These are phyloP conservation scores for Sequoia sempervirens DNA, from an alignment of 75 land plant genomes.

Conservation along the genomic window DNA sequence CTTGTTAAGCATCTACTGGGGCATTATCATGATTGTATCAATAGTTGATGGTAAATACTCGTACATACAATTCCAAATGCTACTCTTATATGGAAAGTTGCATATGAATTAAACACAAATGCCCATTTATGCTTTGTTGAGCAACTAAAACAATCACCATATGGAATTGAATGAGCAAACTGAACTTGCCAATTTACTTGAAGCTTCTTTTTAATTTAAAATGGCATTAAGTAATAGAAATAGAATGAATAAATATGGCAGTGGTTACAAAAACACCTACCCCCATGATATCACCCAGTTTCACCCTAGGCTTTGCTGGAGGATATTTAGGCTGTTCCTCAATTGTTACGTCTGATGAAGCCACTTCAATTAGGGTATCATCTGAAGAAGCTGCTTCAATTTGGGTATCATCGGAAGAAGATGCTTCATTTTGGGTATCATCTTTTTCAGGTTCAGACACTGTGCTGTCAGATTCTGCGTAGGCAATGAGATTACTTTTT, in stretches of 20 bases:
- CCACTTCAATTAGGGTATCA: slow-evolving; percentile 5
- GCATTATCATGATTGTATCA: slow-evolving; percentile 2
- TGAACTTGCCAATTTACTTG: neutral
- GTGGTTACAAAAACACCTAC: slow-evolving; percentile 22
- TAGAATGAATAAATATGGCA: neutral
- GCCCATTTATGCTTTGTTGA: neutral
- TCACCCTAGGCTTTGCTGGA: slow-evolving; percentile 42
- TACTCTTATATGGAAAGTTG: neutral
- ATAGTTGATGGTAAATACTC: slow-evolving; percentile 2
- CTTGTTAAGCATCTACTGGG: slow-evolving; percentile 63
- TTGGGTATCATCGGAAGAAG: neutral
- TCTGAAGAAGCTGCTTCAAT: neutral
- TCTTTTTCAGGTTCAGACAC: slow-evolving; percentile 6
- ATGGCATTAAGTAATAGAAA: neutral
- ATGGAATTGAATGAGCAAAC: neutral
- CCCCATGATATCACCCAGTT: slow-evolving; percentile 79
- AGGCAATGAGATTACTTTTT: neutral
- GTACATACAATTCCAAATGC: neutral
- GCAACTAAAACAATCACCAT: slow-evolving; percentile 1
- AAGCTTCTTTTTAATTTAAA: neutral
- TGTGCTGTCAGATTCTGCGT: slow-evolving; percentile 5
- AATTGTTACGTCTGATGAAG: slow-evolving; percentile 12
- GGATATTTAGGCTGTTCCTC: slow-evolving; percentile 17
- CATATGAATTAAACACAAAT: neutral
- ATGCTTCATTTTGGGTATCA: neutral